These are phyloP conservation scores for Amanita polypyramis DNA, from an alignment of 768 basidiomycete genomes.

Conservation along the genomic window DNA sequence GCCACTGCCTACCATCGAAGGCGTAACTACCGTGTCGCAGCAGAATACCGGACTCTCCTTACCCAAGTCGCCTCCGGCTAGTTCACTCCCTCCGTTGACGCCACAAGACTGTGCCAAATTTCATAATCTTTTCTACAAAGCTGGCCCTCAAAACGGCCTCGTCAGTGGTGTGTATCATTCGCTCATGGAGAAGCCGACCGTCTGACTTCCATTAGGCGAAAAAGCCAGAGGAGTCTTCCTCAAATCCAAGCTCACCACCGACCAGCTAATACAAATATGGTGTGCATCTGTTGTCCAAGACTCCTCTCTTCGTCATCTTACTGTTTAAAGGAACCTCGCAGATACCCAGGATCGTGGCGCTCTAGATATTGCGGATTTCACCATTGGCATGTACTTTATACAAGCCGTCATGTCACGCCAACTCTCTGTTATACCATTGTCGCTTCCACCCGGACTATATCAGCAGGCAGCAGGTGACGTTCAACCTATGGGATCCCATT, in stretches of 20 bases:
- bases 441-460: slow-evolving; percentile 76
- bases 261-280: slow-evolving; percentile 92
- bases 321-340: slow-evolving; percentile 66
- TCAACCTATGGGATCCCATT: slow-evolving; percentile 33
- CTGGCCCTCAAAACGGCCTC: slow-evolving; percentile 66
- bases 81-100: slow-evolving; percentile 56
- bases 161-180: slow-evolving; percentile 51
- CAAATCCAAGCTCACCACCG: slow-evolving; percentile 80
- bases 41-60: slow-evolving; percentile 49
- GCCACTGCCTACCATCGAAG: slow-evolving; percentile 72
- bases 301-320: slow-evolving; percentile 4
- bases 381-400: slow-evolving; percentile 93
- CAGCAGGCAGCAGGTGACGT: slow-evolving; percentile 58
- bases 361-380: slow-evolving; percentile 86
- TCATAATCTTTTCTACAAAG: slow-evolving; percentile 60
- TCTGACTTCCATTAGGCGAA: slow-evolving; percentile 39
- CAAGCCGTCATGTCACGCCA: slow-evolving; percentile 83
- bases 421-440: slow-evolving; percentile 57
- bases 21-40: slow-evolving; percentile 44
- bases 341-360: slow-evolving; percentile 88
- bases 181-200: background rate
- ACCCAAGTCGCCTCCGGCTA: slow-evolving; percentile 52
- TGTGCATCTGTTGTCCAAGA: slow-evolving; percentile 22
- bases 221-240: slow-evolving; percentile 87
- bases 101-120: slow-evolving; percentile 82